A percentile compares a stretch with the other conserved stretches of the same genome.
Evolutionary conservation across 768 basidiomycete species (phyloP).

Genomic region (Chalciporus chontae): DNA sequence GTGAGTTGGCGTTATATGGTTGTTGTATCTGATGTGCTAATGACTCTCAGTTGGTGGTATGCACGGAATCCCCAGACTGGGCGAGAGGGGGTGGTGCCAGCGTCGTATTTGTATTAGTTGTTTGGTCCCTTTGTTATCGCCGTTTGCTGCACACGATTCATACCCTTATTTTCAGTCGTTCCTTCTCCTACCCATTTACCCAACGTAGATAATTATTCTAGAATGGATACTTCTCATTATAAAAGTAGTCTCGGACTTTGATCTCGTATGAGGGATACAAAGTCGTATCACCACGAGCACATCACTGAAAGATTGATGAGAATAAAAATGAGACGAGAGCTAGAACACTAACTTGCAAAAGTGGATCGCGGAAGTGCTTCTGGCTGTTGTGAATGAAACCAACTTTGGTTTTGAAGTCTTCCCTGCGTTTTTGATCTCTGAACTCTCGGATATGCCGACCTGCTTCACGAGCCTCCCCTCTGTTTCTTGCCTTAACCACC

Average conservation of each 20-base stretch:
- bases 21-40: constrained; percentile 6
- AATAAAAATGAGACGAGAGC: background rate
- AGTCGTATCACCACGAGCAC: constrained; percentile 1
- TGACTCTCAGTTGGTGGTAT: constrained; percentile 81
- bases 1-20: constrained; percentile 40
- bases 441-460: constrained; percentile 82
- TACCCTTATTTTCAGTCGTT: constrained; percentile 36
- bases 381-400: constrained; percentile 80
- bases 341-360: constrained; percentile 43
- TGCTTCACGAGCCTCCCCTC: constrained; percentile 93
- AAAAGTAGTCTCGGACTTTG: constrained; percentile 14
- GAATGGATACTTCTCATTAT: constrained; percentile 8
- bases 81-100: constrained; percentile 86
- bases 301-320: constrained; percentile 20
- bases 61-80: constrained; percentile 77
- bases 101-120: constrained; percentile 81
- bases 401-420: constrained; percentile 83
- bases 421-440: constrained; percentile 72
- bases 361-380: constrained; percentile 82
- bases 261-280: background rate
- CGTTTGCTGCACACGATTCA: constrained; percentile 30
- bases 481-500: constrained; percentile 86
- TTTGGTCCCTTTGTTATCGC: constrained; percentile 28
- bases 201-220: constrained; percentile 8
- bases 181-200: constrained; percentile 26